Base-by-base conservation (phyloP, 768 basidiomycete genomes). In the Boletus rubescentipes region DNA sequence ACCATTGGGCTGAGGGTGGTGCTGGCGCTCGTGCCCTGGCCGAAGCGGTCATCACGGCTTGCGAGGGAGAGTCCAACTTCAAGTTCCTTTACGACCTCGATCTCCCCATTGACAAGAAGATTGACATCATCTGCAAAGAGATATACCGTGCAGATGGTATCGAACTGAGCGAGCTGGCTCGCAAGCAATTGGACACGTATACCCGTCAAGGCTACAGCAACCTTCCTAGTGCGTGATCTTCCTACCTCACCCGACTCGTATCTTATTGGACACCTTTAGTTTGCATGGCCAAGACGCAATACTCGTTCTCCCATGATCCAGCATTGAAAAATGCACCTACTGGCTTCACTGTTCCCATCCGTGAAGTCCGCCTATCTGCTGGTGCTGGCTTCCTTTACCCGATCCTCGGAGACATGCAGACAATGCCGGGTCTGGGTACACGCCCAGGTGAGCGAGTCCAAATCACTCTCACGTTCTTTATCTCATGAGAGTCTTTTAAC, bases 231-330 rank as follows among this genome's bases (percentile, higher is more conserved):
- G 68, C 63, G 89, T 73, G 5, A 49, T 29, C 29, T 46, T 5
- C 12, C 31, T 41, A 39, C 11, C 37, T 57, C 46, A 3, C 50
- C 36, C 35, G 12, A 20, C 42, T 43, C 32, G 38, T 26, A 34
- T 60, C 55, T 57, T 39, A 66, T n/a, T 9, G 3, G n/a, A 26
- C 4, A 8, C 37, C 20, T 53, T 26, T 61, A 88, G 93, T 96
- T 68, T 96, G 93, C 74, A 92, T 95, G 91, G 93, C 93, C 45
- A 96, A 97, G 80, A 98, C 96, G 6, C 96, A 97, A 58, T 93
- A 98, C 63, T 97, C 94, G 18, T 94, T 99, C 77, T 96, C 93
- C 23, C 93, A 96, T 67, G 89, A 99, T 65, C 88, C 94, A 8
- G 85, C 86, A 61, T 79, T 91, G 57, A 98, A 98, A 77, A 87